These are phyloP conservation scores for Sanghuangporus baumii DNA, from an alignment of 1,284 basidiomycete genomes.

Conservation along the genomic window DNA sequence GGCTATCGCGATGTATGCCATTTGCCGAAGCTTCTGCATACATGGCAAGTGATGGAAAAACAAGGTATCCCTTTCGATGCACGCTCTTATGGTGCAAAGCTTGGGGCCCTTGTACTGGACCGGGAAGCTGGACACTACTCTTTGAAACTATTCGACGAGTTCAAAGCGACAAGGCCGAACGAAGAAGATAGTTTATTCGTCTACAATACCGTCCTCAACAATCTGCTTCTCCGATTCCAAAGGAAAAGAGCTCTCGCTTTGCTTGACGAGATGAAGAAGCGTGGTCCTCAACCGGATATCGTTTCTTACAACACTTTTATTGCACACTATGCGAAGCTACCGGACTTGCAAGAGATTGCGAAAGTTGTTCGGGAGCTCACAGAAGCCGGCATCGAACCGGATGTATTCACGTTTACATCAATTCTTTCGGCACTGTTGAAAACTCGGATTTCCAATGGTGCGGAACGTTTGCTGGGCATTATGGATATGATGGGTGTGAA, in stretches of 20 bases:
- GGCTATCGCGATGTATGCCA: constrained; percentile 47
- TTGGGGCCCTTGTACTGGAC: constrained; percentile 48
- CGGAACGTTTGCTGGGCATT: constrained; percentile 52
- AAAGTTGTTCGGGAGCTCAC: constrained; percentile 50
- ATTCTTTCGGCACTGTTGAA: constrained; percentile 70
- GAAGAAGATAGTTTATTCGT: constrained; percentile 33
- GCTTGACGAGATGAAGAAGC: constrained; percentile 41
- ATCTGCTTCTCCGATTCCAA: constrained; percentile 43
- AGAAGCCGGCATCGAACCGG: constrained; percentile 49
- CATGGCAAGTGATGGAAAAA: constrained; percentile 57
- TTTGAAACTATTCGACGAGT: constrained; percentile 44
- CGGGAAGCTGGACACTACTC: constrained; percentile 40
- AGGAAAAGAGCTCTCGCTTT: constrained; percentile 41
- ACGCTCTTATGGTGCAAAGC: constrained; percentile 55
- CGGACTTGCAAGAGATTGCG: constrained; percentile 53
- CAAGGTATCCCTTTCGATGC: constrained; percentile 47
- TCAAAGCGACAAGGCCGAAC: constrained; percentile 32
- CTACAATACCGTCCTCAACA: constrained; percentile 61
- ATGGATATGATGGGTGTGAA: constrained; percentile 72
- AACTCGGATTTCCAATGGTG: constrained; percentile 60
- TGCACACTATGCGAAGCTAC: constrained; percentile 52
- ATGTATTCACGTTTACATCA: constrained; percentile 77
- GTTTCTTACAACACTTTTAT: constrained; percentile 78
- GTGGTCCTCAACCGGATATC: constrained; percentile 59
- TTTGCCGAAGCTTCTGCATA: constrained; percentile 39